Base-by-base conservation (phyloP, 176 grass and related monocot genomes). In the Thalia dealbata region DNA sequence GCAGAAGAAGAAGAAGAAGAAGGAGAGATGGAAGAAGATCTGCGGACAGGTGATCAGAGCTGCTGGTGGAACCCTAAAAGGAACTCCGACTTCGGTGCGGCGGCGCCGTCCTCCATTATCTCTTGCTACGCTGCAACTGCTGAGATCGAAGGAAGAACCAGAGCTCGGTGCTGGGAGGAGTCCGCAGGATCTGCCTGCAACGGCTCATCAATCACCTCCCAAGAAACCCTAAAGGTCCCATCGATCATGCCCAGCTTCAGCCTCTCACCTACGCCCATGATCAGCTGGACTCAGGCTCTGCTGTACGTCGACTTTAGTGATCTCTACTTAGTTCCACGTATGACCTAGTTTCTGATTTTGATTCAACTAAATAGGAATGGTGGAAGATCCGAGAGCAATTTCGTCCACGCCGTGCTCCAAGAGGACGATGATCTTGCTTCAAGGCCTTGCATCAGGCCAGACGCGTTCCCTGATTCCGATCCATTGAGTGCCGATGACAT, bases 21-120 rank as follows among this genome's bases (percentile, higher is more conserved):
- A 52, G 41, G 23, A 58, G 32, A 77, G 28, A 80, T 84, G 82
- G 82, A 77, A 69, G 82, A 84, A 71, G 72, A 76, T 42, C 75
- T 79, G 41, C 52, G 48, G 56, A 80, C 77, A 27, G 76, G 77
- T 21, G 77, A 63, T 54, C 38, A 68, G 22, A 71, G n/a, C 32
- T 38, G 64, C 72, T 84, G 82, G 82, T 84, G 77, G 77, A 84
- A 84, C 26, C 77, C 77, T n/a, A 69, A 65, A 43, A 28, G 16
- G 45, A 79, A 30, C 32, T 42, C 19, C 14, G 35, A 65, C 24
- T 73, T 80, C 32, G 64, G 80, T 19, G 65, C 51, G n/a, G n/a
- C n/a, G 13, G 7, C 76, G 38, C 50, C n/a, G 41, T 10, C 63
- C 0, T 63, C 78, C 73, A 75, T 38, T 38, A 38, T 48, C 1